Evolutionary conservation across 192 early-diverging fungal species (phyloP).

Genomic region (Entomortierella beljakovae): DNA sequence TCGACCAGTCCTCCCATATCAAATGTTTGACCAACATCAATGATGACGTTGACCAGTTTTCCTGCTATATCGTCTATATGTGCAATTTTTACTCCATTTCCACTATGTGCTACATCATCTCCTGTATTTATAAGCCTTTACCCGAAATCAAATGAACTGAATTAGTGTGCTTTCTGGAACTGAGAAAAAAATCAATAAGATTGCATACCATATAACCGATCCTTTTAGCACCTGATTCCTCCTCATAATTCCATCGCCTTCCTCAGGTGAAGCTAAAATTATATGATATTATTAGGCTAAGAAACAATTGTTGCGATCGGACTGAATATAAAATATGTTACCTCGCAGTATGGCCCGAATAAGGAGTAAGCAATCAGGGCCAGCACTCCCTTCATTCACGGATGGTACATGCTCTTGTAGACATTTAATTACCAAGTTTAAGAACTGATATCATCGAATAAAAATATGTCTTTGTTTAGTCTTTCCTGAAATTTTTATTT

Average conservation of each 20-base stretch:
- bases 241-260: conserved; percentile 7
- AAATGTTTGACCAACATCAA: conserved; percentile 43
- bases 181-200: background rate
- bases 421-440: conserved; percentile 23
- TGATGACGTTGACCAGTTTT: conserved; percentile 36
- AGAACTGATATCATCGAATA: no score
- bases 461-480: no score
- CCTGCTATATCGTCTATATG: conserved; percentile 27
- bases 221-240: conserved; percentile 41
- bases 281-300: background rate
- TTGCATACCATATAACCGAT: conserved; percentile 28
- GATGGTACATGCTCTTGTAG: background rate
- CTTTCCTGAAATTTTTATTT: background rate
- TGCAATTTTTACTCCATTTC: conserved; percentile 2
- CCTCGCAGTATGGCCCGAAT: conserved; percentile 35
- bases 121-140: conserved; percentile 38
- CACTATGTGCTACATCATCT: background rate
- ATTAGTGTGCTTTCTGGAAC: background rate
- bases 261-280: conserved; percentile 35
- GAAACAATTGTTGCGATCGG: background rate
- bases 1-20: conserved; percentile 31
- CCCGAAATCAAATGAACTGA: background rate
- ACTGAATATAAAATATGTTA: background rate
- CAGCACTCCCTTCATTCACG: conserved; percentile 1
- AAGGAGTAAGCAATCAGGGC: conserved; percentile 7